Percentiles rank a stretch among this genome's conserved stretches.
phyloP scores from a whole-genome alignment of 2,329 filamentous ascomycete genomes.

The Ceratocystis smalleyi region DNA sequence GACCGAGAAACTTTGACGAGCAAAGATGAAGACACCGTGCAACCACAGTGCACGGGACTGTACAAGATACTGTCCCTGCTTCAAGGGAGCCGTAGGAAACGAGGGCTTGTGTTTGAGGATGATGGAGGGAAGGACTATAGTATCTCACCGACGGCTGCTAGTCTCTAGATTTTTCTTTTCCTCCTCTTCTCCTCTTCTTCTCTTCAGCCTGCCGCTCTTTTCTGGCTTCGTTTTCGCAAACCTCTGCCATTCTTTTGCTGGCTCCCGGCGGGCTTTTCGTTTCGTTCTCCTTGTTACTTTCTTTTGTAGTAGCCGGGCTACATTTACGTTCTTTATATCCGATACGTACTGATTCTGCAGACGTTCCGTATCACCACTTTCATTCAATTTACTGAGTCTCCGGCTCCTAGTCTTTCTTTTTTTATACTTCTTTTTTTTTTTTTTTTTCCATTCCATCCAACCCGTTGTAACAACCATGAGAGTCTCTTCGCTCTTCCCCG shows the following conservation, averaged over 20 bases:
- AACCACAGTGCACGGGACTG: not conserved
- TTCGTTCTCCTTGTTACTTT: constrained; percentile 1
- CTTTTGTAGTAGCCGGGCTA: constrained; percentile 15
- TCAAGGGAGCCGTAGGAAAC: not conserved
- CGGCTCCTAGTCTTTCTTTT: constrained; percentile 8
- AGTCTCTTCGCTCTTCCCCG: constrained; percentile 6
- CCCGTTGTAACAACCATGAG: constrained; percentile 6
- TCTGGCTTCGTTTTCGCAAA: not conserved
- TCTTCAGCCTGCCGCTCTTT: constrained; percentile 1
- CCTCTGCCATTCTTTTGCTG: constrained; percentile 5
- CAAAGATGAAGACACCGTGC: not conserved
- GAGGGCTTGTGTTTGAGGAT: not conserved
- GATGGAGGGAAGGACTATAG: not conserved
- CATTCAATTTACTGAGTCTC: not conserved
- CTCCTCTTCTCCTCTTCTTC: constrained; percentile 1
- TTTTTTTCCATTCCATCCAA: not conserved
- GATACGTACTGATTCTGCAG: not conserved
- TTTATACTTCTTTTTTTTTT: not conserved
- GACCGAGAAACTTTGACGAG: not conserved
- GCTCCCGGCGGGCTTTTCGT: constrained; percentile 13
- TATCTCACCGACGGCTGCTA: not conserved
- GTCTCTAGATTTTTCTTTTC: not conserved
- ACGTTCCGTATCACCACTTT: not conserved
- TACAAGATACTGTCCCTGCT: not conserved
- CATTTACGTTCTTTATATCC: constrained; percentile 4